Conservation (phyloP, 805 yeast genomes). For the Ogataea pignaliae region DNA sequence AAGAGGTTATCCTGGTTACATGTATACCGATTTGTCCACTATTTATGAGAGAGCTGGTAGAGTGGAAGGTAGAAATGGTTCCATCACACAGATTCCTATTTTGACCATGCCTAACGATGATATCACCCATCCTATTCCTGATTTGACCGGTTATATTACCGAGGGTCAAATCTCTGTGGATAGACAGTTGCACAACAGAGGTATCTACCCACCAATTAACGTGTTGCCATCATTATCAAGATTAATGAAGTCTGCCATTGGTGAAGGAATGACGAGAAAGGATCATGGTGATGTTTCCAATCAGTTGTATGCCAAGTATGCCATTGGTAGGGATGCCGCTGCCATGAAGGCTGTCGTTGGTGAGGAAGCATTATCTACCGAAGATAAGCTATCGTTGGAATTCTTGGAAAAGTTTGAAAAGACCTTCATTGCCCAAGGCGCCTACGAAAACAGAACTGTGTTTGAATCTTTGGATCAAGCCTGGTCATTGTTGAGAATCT, state of each 20-base stretch:
- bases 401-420: constrained; percentile 97
- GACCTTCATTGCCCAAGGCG: constrained; percentile 93
- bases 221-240: constrained; percentile 97
- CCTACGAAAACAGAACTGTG: constrained; percentile 91
- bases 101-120: constrained; percentile 99
- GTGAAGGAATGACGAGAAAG: constrained; percentile 99
- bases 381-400: constrained; percentile 95
- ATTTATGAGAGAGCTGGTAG: constrained; percentile 99
- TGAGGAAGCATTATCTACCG: constrained; percentile 97
- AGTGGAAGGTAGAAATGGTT: constrained; percentile 99
- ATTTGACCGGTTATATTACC: constrained; percentile 98
- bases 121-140: constrained; percentile 99
- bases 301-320: constrained; percentile 98
- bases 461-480: constrained; percentile 97
- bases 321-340: constrained; percentile 99
- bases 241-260: constrained; percentile 98
- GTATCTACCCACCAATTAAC: constrained; percentile 98
- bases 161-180: constrained; percentile 98
- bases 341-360: constrained; percentile 99
- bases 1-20: constrained; percentile 99
- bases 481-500: constrained; percentile 95
- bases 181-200: constrained; percentile 93
- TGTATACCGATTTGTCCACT: constrained; percentile 99
- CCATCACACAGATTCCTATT: constrained; percentile 98
- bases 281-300: constrained; percentile 99